phyloP scores from a whole-genome alignment of 805 yeast species.

The Candida anglica region DNA sequence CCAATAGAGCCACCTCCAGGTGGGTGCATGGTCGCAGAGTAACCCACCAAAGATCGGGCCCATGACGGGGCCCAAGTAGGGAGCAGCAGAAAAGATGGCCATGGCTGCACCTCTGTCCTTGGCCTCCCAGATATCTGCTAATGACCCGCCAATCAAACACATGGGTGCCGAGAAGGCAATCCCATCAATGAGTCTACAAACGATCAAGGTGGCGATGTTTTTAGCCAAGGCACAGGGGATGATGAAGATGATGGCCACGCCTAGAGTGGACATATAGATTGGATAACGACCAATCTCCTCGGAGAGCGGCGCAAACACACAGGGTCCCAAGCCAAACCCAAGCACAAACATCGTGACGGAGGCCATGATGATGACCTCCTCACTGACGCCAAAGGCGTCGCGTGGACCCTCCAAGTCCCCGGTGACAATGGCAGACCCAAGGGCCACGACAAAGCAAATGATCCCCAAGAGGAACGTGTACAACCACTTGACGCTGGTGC shows the following conservation, averaged over 20 bases:
- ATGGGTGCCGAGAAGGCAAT: conserved; percentile 49
- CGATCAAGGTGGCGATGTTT: conserved; percentile 56
- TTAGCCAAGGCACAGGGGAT: conserved; percentile 61
- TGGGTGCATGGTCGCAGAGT: conserved; percentile 48
- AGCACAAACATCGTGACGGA: conserved; percentile 54
- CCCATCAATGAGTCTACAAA: conserved; percentile 47
- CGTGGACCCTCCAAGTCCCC: conserved; percentile 57
- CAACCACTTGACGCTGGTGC: conserved; percentile 42
- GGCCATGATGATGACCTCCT: conserved; percentile 55
- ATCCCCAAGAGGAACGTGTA: conserved; percentile 46
- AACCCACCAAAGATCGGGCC: conserved; percentile 66
- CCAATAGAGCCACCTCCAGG: conserved; percentile 76
- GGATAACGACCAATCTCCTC: conserved; percentile 59
- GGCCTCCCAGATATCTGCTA: conserved; percentile 47
- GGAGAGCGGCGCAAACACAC: conserved; percentile 59
- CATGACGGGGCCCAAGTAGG: conserved; percentile 63
- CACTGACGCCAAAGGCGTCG: conserved; percentile 46
- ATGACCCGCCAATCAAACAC: conserved; percentile 51
- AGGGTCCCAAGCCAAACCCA: conserved; percentile 66
- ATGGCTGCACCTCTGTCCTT: conserved; percentile 48
- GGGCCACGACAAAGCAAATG: conserved; percentile 55
- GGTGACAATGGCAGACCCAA: conserved; percentile 61
- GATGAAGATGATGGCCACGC: conserved; percentile 52
- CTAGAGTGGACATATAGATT: conserved; percentile 47
- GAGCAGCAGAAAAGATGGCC: conserved; percentile 59